A percentile compares a stretch with the other conserved stretches of the same genome.
phyloP scores from a whole-genome alignment of 2,329 filamentous ascomycete species.

The Colletotrichum sp. region DNA sequence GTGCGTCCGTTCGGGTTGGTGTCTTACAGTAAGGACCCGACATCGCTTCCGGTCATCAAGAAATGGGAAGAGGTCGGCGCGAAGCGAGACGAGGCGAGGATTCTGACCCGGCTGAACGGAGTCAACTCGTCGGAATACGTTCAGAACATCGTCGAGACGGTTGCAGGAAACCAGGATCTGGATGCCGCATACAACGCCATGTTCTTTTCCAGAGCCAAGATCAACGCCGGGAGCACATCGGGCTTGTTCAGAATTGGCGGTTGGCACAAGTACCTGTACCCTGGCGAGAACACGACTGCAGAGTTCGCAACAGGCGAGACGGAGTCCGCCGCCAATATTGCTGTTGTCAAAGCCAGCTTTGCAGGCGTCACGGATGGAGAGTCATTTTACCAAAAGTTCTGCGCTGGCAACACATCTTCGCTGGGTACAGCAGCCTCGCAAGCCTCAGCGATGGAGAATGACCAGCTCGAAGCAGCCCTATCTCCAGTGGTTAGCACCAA shows the following conservation, averaged over 20 bases:
- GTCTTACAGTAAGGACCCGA: constrained; percentile 37
- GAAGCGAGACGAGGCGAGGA: constrained; percentile 23
- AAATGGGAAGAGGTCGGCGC: constrained; percentile 42
- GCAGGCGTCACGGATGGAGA: constrained; percentile 32
- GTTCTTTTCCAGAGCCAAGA: constrained; percentile 33
- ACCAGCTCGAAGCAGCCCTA: constrained; percentile 24
- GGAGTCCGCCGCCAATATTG: constrained; percentile 31
- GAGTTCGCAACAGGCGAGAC: constrained; percentile 39
- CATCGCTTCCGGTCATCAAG: constrained; percentile 48
- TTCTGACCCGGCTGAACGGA: constrained; percentile 28
- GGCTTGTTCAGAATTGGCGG: constrained; percentile 35
- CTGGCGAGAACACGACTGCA: constrained; percentile 35
- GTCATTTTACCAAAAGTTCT: constrained; percentile 38
- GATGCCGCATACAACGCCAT: constrained; percentile 41
- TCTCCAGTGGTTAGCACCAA: constrained; percentile 28
- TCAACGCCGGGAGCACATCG: constrained; percentile 6
- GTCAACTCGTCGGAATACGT: constrained; percentile 25
- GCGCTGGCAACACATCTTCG: constrained; percentile 9
- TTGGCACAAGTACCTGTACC: constrained; percentile 27
- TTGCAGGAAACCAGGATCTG: constrained; percentile 24
- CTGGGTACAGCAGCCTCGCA: background rate
- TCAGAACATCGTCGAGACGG: constrained; percentile 18
- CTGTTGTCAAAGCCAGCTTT: constrained; percentile 31
- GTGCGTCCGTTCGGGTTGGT: constrained; percentile 42
- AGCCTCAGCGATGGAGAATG: background rate